Percentiles rank a stretch among this genome's conserved stretches.
Conservation (phyloP, 495 filamentous ascomycete species). For the Aspergillus incahuasiensis region DNA sequence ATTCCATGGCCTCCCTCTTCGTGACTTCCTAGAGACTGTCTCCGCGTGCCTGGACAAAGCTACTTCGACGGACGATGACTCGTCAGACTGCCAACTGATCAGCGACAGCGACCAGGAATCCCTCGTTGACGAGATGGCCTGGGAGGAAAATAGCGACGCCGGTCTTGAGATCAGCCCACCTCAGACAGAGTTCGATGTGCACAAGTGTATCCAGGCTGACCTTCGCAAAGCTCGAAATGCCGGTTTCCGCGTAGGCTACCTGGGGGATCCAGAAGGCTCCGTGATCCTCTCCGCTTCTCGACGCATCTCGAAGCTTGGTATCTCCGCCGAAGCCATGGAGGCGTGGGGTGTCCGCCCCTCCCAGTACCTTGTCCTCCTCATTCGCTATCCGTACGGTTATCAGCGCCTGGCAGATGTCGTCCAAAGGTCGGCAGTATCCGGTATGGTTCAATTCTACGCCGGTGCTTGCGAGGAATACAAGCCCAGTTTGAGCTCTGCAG, state of each 20-base stretch:
- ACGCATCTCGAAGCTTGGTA: slow-evolving; percentile 62
- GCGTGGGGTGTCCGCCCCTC: slow-evolving; percentile 67
- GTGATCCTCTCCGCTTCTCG: slow-evolving; percentile 59
- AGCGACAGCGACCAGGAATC: neutral
- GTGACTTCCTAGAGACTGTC: slow-evolving; percentile 34
- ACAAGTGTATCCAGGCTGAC: slow-evolving; percentile 53
- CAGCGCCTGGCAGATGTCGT: slow-evolving; percentile 46
- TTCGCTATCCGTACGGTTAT: slow-evolving; percentile 63
- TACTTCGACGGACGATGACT: slow-evolving; percentile 11
- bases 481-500: slow-evolving; percentile 35
- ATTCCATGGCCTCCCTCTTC: slow-evolving; percentile 25
- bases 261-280: slow-evolving; percentile 49
- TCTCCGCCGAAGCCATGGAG: slow-evolving; percentile 71
- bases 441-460: slow-evolving; percentile 34
- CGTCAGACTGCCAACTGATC: neutral
- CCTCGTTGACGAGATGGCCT: slow-evolving; percentile 15
- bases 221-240: slow-evolving; percentile 55
- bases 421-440: slow-evolving; percentile 4
- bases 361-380: slow-evolving; percentile 73
- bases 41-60: slow-evolving; percentile 34
- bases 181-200: too few relatives aligned
- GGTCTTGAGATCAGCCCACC: slow-evolving; percentile 26
- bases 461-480: slow-evolving; percentile 49
- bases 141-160: slow-evolving; percentile 16
- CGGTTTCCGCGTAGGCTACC: slow-evolving; percentile 70